phyloP scores from a whole-genome alignment of 108 stramenopile genomes.

The Cyclotella distinguenda region DNA sequence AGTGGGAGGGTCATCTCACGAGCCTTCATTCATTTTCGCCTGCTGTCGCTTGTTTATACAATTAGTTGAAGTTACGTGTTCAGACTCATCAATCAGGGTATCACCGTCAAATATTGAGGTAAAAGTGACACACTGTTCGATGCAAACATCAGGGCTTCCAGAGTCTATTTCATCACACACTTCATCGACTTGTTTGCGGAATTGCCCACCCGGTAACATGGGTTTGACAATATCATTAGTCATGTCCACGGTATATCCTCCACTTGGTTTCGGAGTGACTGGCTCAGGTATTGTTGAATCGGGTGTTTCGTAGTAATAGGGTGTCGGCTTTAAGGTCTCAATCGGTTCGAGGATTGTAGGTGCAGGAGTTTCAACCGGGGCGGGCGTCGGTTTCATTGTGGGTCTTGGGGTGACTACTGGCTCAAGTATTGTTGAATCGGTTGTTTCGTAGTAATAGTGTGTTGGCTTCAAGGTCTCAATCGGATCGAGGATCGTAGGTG shows the following conservation, averaged over 20 bases:
- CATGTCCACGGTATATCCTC: background rate
- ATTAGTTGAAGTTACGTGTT: background rate
- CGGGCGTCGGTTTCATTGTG: background rate
- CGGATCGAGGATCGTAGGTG: background rate
- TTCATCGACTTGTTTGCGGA: conserved; percentile 9
- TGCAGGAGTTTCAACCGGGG: background rate
- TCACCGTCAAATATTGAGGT: conserved; percentile 11
- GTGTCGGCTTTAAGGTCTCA: background rate
- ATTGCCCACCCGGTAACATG: background rate
- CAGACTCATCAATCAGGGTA: conserved; percentile 6
- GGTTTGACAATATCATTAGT: background rate
- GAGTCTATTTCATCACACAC: conserved; percentile 4
- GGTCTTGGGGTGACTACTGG: background rate
- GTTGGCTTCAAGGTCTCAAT: background rate
- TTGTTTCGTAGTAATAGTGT: background rate
- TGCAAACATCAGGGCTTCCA: conserved; percentile 1
- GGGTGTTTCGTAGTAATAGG: no score
- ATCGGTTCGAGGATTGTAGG: background rate
- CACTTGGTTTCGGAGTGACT: conserved; percentile 1
- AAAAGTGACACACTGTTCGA: conserved; percentile 1
- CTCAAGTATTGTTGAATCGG: no score
- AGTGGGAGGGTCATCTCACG: no score
- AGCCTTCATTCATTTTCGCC: conserved; percentile 1
- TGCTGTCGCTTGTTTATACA: conserved; percentile 8
- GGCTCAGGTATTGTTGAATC: no score